Conservation (phyloP, 1,284 basidiomycete species). For the Heterobasidion irregulare region DNA sequence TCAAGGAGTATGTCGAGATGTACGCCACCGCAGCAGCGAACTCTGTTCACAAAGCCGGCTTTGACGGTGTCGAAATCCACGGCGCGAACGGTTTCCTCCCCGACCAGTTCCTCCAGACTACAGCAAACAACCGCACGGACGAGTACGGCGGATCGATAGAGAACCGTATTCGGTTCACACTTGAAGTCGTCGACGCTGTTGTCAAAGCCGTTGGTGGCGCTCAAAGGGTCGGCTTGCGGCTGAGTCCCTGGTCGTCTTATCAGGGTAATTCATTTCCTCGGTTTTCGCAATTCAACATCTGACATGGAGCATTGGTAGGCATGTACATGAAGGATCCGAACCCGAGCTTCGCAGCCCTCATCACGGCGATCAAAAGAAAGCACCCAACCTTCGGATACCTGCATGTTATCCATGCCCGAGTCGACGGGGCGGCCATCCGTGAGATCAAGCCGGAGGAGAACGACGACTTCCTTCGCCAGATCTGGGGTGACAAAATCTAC, state of each 20-base stretch:
- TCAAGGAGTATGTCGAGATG: slow-evolving; percentile 16
- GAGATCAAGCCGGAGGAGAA: slow-evolving; percentile 7
- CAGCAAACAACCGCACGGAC: slow-evolving; percentile 47
- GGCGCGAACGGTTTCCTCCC: slow-evolving; percentile 33
- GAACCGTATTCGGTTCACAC: slow-evolving; percentile 41
- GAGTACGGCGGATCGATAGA: slow-evolving; percentile 50
- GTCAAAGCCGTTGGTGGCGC: slow-evolving; percentile 16
- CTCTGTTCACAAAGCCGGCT: slow-evolving; percentile 19
- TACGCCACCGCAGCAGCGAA: slow-evolving; percentile 17
- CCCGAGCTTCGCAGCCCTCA: slow-evolving; percentile 1
- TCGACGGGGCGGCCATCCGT: slow-evolving; percentile 10
- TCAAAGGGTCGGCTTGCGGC: slow-evolving; percentile 29
- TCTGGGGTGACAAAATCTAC: slow-evolving; percentile 18
- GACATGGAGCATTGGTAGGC: slow-evolving; percentile 1
- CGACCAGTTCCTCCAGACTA: slow-evolving; percentile 30
- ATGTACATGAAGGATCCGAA: slow-evolving; percentile 13
- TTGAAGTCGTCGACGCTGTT: slow-evolving; percentile 32
- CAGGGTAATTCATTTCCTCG: slow-evolving; percentile 12
- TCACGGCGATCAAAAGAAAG: neutral
- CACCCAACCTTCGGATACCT: slow-evolving; percentile 1
- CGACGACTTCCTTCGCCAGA: slow-evolving; percentile 19
- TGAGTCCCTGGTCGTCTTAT: slow-evolving; percentile 30
- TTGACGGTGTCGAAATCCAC: slow-evolving; percentile 30
- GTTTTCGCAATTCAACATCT: neutral
- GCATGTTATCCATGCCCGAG: slow-evolving; percentile 23